Conservation (phyloP, 305 asterid species). For the Plantago lanceolata region DNA sequence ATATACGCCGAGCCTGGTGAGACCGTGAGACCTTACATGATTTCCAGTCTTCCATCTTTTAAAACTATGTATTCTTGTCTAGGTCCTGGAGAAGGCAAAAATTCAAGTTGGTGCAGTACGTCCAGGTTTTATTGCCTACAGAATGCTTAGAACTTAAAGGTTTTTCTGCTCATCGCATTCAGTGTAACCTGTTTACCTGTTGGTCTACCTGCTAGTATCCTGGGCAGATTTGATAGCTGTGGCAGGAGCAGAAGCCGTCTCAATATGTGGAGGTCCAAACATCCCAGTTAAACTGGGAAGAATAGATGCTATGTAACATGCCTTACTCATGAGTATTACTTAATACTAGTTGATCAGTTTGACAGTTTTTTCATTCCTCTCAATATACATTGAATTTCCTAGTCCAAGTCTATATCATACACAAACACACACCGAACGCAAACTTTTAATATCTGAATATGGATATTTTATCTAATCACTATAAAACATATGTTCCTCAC, state of each 20-base stretch:
- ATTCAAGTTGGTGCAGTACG: conserved; percentile 44
- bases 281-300: conserved; percentile 72
- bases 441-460: no score
- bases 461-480: no score
- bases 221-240: conserved; percentile 91
- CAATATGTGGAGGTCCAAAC: conserved; percentile 80
- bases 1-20: conserved; percentile 21
- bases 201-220: conserved; percentile 50
- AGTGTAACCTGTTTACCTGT: conserved; percentile 25
- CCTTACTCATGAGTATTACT: conserved; percentile 16
- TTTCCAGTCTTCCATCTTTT: conserved; percentile 40
- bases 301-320: conserved; percentile 58
- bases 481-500: background rate
- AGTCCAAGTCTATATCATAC: no score
- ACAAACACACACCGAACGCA: no score
- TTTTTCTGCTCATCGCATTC: conserved; percentile 7
- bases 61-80: conserved; percentile 42
- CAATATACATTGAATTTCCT: no score
- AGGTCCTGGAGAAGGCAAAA: conserved; percentile 78
- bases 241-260: conserved; percentile 90
- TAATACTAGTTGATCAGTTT: no score
- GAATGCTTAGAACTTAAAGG: conserved; percentile 7
- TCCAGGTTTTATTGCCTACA: conserved; percentile 44
- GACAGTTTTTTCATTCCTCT: no score
- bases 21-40: conserved; percentile 27